These are phyloP conservation scores for Oryza rufipogon DNA, from an alignment of 176 grass and related monocot genomes.

Conservation along the genomic window DNA sequence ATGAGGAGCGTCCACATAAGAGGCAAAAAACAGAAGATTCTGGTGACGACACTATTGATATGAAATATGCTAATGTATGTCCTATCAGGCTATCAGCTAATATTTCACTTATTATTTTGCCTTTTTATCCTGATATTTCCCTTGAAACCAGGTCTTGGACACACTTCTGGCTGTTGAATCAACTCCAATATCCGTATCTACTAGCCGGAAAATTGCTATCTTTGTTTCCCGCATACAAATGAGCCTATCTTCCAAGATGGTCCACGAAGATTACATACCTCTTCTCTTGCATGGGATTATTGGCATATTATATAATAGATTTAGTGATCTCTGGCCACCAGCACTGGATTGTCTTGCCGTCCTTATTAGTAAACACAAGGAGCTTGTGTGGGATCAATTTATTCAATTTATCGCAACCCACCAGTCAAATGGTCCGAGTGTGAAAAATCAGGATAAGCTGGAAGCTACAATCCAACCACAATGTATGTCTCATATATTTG, in stretches of 20 bases:
- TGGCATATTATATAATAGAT: constrained; percentile 85
- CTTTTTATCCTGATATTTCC: constrained; percentile 43
- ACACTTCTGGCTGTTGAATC: constrained; percentile 71
- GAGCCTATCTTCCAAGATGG: constrained; percentile 63
- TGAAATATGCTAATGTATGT: constrained; percentile 72
- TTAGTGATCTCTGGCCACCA: constrained; percentile 81
- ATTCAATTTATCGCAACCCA: constrained; percentile 54
- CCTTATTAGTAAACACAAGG: constrained; percentile 75
- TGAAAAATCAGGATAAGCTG: constrained; percentile 44
- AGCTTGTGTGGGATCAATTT: constrained; percentile 75
- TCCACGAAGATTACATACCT: constrained; percentile 68
- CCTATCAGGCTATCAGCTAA: constrained; percentile 3
- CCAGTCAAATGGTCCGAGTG: constrained; percentile 54
- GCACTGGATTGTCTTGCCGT: constrained; percentile 66
- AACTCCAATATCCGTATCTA: constrained; percentile 70
- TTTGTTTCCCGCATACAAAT: constrained; percentile 76
- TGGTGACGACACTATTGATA: constrained; percentile 44
- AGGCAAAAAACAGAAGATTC: constrained; percentile 74
- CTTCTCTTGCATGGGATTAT: constrained; percentile 86
- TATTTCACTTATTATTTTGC: constrained; percentile 36
- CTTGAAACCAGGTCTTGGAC: constrained; percentile 69
- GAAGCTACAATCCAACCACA: constrained; percentile 51
- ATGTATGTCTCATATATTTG: constrained; percentile 48
- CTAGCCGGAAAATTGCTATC: constrained; percentile 72
- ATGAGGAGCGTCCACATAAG: constrained; percentile 66